These are phyloP conservation scores for Chimonanthus praecox DNA, from an alignment of 164 flowering plant species.

Conservation along the genomic window DNA sequence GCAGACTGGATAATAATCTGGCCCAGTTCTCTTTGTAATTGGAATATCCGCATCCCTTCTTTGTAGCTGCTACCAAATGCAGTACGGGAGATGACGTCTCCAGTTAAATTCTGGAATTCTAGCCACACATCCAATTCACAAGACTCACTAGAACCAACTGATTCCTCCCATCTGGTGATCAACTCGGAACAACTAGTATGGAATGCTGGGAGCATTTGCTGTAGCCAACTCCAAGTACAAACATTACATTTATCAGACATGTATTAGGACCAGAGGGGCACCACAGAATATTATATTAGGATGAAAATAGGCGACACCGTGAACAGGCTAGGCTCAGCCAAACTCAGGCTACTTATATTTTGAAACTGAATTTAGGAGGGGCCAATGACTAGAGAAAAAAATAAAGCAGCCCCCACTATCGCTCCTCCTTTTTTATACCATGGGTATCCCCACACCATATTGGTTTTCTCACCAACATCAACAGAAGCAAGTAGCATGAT, in stretches of 20 bases:
- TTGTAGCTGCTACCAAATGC: constrained; percentile 31
- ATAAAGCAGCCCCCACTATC: too few relatives aligned
- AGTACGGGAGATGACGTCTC: constrained; percentile 26
- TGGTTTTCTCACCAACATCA: too few relatives aligned
- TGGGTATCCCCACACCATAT: too few relatives aligned
- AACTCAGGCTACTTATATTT: too few relatives aligned
- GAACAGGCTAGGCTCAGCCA: too few relatives aligned
- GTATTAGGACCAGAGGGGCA: neutral
- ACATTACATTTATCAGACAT: neutral
- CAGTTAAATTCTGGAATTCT: constrained; percentile 20
- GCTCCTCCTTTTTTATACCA: too few relatives aligned
- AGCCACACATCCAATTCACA: constrained; percentile 28
- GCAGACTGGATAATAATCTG: neutral
- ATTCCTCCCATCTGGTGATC: constrained; percentile 20
- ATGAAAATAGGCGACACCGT: too few relatives aligned
- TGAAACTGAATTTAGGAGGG: neutral
- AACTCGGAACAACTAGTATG: constrained; percentile 12
- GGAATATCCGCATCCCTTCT: constrained; percentile 28
- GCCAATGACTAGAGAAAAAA: neutral
- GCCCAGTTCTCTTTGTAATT: constrained; percentile 18
- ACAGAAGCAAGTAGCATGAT: too few relatives aligned
- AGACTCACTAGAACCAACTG: neutral
- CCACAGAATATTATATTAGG: too few relatives aligned
- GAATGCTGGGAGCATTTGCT: constrained; percentile 33
- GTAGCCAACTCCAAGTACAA: neutral